phyloP scores from a whole-genome alignment of 2,329 filamentous ascomycete species.

The Fusarium xylarioides region DNA sequence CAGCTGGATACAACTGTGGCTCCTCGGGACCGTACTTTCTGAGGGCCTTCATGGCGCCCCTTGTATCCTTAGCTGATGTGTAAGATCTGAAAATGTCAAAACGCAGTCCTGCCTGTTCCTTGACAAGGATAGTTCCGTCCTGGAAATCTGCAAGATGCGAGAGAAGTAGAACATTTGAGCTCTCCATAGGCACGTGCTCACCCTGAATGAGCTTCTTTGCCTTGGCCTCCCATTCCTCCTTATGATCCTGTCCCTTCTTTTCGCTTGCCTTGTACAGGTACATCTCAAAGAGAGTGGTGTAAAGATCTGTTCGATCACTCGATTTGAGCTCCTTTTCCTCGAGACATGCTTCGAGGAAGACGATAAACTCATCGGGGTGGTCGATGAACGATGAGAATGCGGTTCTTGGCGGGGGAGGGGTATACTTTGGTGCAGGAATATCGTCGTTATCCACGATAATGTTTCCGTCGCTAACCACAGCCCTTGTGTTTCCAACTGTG shows the following conservation, averaged over 20 bases:
- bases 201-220: slow-evolving; percentile 89
- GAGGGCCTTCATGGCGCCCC: slow-evolving; percentile 87
- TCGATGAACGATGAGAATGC: slow-evolving; percentile 98
- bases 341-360: slow-evolving; percentile 90
- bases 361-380: slow-evolving; percentile 89
- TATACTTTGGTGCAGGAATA: slow-evolving; percentile 67
- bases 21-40: slow-evolving; percentile 92
- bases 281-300: slow-evolving; percentile 97
- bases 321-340: slow-evolving; percentile 75
- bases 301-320: slow-evolving; percentile 83
- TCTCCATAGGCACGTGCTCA: slow-evolving; percentile 85
- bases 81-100: slow-evolving; percentile 98
- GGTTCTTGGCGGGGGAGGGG: slow-evolving; percentile 81
- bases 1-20: slow-evolving; percentile 90
- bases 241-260: slow-evolving; percentile 71
- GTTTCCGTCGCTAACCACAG: slow-evolving; percentile 61
- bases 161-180: slow-evolving; percentile 90
- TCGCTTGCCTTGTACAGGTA: slow-evolving; percentile 89
- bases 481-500: slow-evolving; percentile 58
- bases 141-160: slow-evolving; percentile 92
- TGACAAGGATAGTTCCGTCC: slow-evolving; percentile 90
- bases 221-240: slow-evolving; percentile 86
- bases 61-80: slow-evolving; percentile 89
- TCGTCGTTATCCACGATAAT: slow-evolving; percentile 61
- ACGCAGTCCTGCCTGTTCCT: slow-evolving; percentile 89